Evolutionary conservation across 768 basidiomycete genomes (phyloP), one percentile per base, ranked within the genome.

Genomic region (Pleurotus cornucopiae): DNA sequence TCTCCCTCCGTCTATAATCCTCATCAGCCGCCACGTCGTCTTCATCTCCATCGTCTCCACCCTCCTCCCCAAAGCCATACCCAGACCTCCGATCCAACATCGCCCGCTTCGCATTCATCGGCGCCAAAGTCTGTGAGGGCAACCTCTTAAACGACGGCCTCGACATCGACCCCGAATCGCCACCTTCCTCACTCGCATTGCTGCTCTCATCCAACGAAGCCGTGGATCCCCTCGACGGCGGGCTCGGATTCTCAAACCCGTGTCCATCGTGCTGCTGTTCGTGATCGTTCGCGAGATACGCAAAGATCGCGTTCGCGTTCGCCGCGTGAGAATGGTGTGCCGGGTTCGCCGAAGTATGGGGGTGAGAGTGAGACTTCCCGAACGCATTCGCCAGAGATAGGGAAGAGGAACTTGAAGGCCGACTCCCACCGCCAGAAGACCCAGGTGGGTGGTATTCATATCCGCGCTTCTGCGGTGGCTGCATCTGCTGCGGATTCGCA

Each of bases 71-170:
- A 34, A 34, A 34, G 6, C 30, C 30, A 34, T 11, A 34, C 30
- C 30, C 30, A 34, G 7, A 9, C 30, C 30, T 34, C 6, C 30
- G 67, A 52, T 71, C 65, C 9, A 83, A 67, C 63, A 76, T 62
- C 52, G 74, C 74, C 49, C 83, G 71, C 67, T 91, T 90, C 47
- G 78, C 60, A 58, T 75, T 75, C 37, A 71, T 71, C 2, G 86
- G 85, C 1, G 77, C 88, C n/a, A 91, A 69, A 7, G 86, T 86
- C 70, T 88, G 86, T 46, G 85, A 87, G 1, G 89, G 82, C 38
- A 88, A 66, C 45, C 89, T 74, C 73, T 91, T 91, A 64, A 88
- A 89, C 25, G 83, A 76, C 9, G 89, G 89, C 1, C 89, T 66
- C 38, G 66, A 61, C 30, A 34, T 34, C 12, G 57, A 49, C 23